Conservation (phyloP, 2,329 filamentous ascomycete genomes). For the Ceratocystiopsis sp. region DNA sequence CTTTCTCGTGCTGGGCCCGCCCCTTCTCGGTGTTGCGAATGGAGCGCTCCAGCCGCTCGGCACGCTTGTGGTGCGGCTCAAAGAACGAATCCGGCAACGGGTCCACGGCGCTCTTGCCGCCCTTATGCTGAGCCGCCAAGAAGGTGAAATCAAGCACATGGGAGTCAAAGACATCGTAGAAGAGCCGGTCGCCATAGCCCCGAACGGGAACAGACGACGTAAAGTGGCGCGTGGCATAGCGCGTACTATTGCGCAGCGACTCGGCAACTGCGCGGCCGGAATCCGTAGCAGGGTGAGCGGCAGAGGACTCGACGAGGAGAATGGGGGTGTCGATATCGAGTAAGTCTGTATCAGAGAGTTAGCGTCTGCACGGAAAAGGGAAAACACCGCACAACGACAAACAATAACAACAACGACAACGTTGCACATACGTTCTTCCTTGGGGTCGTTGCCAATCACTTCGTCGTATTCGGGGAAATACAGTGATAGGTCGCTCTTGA, state of each 20-base stretch:
- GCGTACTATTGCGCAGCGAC: too few relatives aligned
- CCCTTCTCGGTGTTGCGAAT: slow-evolving; percentile 48
- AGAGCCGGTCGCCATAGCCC: slow-evolving; percentile 38
- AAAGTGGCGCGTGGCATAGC: too few relatives aligned
- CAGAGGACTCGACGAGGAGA: slow-evolving; percentile 42
- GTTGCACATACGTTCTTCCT: slow-evolving; percentile 52
- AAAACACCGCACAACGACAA: not conserved
- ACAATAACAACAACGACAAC: too few relatives aligned
- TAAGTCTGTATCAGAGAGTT: slow-evolving; percentile 36
- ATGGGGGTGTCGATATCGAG: slow-evolving; percentile 59
- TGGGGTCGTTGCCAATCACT: slow-evolving; percentile 70
- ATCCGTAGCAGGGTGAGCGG: slow-evolving; percentile 12
- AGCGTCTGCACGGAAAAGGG: not conserved
- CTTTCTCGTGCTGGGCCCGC: slow-evolving; percentile 48
- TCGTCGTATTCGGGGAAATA: slow-evolving; percentile 95
- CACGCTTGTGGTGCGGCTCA: slow-evolving; percentile 36
- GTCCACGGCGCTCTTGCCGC: slow-evolving; percentile 27
- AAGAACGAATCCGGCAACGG: slow-evolving; percentile 39
- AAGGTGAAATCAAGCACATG: slow-evolving; percentile 40
- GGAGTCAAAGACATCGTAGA: slow-evolving; percentile 37
- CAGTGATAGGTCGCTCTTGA: slow-evolving; percentile 78
- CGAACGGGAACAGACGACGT: slow-evolving; percentile 23
- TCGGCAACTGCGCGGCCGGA: too few relatives aligned
- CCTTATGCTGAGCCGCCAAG: slow-evolving; percentile 27
- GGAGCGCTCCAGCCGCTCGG: slow-evolving; percentile 42